Conservation (phyloP, 495 filamentous ascomycete genomes). For the Penicillium egyptiacum region DNA sequence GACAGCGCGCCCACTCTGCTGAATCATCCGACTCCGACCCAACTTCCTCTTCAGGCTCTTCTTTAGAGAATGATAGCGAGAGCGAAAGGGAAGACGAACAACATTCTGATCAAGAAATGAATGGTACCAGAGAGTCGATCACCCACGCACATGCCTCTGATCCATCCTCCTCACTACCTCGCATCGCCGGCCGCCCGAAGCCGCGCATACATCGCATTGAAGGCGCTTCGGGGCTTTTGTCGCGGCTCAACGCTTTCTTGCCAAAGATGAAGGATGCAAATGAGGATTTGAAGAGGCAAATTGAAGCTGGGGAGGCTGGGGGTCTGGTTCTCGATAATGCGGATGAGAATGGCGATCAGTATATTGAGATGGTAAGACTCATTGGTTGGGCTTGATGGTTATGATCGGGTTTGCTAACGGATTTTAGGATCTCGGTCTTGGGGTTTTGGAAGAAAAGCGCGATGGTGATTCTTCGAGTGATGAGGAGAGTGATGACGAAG, state of each 20-base stretch:
- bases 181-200: conserved; percentile 36
- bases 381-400: background rate
- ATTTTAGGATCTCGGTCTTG: conserved; percentile 49
- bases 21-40: conserved; percentile 34
- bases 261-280: conserved; percentile 51
- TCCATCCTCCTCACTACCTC: conserved; percentile 25
- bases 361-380: conserved; percentile 54
- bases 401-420: conserved; percentile 11
- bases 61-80: conserved; percentile 28
- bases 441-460: conserved; percentile 51
- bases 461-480: conserved; percentile 20
- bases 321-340: conserved; percentile 41
- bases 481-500: conserved; percentile 21
- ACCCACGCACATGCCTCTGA: background rate
- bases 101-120: conserved; percentile 12
- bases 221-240: conserved; percentile 33
- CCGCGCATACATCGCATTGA: conserved; percentile 37
- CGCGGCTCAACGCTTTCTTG: conserved; percentile 46
- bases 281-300: conserved; percentile 44
- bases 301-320: conserved; percentile 37
- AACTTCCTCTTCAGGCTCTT: conserved; percentile 43
- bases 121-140: background rate
- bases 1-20: background rate
- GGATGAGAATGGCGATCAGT: conserved; percentile 36
- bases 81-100: conserved; percentile 26